Conservation (phyloP, 2,329 filamentous ascomycete species). For the Colletotrichum viniferum region DNA sequence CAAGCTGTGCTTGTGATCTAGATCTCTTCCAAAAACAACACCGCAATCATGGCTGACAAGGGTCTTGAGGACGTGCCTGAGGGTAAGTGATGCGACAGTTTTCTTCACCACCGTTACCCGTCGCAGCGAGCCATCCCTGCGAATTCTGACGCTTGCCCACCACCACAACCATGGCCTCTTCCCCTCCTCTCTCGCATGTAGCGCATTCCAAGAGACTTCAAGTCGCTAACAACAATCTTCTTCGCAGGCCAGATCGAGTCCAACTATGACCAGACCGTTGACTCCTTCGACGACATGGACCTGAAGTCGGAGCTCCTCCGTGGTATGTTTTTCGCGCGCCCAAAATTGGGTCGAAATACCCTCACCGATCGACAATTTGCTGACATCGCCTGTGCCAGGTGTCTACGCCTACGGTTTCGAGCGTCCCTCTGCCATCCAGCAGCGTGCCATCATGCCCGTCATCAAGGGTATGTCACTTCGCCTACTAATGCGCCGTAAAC, state of each 20-base stretch:
- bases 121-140: background rate
- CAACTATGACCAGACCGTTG: constrained; percentile 99
- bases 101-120: background rate
- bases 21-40: constrained; percentile 57
- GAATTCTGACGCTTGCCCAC: background rate
- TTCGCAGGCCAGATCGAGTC: constrained; percentile 94
- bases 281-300: constrained; percentile 98
- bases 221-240: constrained; percentile 21
- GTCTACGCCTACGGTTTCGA: constrained; percentile 99
- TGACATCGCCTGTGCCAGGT: constrained; percentile 49
- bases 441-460: constrained; percentile 99
- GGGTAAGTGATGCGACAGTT: constrained; percentile 44
- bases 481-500: background rate
- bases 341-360: constrained; percentile 18
- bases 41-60: constrained; percentile 99
- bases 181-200: background rate
- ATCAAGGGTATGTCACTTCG: constrained; percentile 81
- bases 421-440: constrained; percentile 98
- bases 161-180: constrained; percentile 1
- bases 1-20: constrained; percentile 81
- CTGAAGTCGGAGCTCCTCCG: constrained; percentile 97
- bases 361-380: background rate
- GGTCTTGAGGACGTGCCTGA: constrained; percentile 98
- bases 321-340: constrained; percentile 50
- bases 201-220: constrained; percentile 2